Conservation (phyloP, 1,284 basidiomycete species). For the Cryptococcus sp. region DNA sequence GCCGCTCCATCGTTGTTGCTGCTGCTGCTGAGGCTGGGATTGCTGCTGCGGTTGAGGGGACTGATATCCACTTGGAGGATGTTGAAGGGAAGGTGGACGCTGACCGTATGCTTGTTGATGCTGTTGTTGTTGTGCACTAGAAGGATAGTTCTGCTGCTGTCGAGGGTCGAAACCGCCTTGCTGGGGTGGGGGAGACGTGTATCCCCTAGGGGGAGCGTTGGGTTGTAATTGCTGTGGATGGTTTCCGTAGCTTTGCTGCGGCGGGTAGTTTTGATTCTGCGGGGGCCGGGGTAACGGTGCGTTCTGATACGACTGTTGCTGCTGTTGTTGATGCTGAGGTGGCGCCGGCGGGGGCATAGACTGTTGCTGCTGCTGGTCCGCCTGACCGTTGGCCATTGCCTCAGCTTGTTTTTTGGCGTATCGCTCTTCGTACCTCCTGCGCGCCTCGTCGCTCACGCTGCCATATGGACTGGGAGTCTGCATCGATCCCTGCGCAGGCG, state of each 20-base stretch:
- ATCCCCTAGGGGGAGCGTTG: conserved; percentile 20
- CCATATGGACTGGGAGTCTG: conserved; percentile 43
- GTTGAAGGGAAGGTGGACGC: conserved; percentile 14
- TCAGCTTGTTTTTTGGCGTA: conserved; percentile 46
- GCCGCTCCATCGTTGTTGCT: conserved; percentile 19
- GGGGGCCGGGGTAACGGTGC: neutral
- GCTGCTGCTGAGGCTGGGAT: conserved; percentile 18
- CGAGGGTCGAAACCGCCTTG: conserved; percentile 19
- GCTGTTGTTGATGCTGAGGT: conserved; percentile 17
- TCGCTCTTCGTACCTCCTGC: conserved; percentile 49
- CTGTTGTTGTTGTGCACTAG: conserved; percentile 14
- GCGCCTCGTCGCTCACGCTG: conserved; percentile 46
- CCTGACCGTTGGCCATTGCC: conserved; percentile 33
- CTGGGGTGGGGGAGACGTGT: conserved; percentile 12
- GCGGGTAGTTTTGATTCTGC: conserved; percentile 5
- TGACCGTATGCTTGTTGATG: conserved; percentile 20
- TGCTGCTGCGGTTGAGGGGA: conserved; percentile 18
- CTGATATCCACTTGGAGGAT: conserved; percentile 10
- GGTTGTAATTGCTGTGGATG: conserved; percentile 14
- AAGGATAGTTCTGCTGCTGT: conserved; percentile 17
- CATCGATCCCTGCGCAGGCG: conserved; percentile 29
- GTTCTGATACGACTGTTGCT: conserved; percentile 16
- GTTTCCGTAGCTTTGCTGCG: conserved; percentile 10
- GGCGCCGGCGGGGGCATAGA: neutral
- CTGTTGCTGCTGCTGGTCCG: conserved; percentile 10